phyloP scores from a whole-genome alignment of 2,329 filamentous ascomycete genomes.

The Aspergillus oerlinghausenensis region DNA sequence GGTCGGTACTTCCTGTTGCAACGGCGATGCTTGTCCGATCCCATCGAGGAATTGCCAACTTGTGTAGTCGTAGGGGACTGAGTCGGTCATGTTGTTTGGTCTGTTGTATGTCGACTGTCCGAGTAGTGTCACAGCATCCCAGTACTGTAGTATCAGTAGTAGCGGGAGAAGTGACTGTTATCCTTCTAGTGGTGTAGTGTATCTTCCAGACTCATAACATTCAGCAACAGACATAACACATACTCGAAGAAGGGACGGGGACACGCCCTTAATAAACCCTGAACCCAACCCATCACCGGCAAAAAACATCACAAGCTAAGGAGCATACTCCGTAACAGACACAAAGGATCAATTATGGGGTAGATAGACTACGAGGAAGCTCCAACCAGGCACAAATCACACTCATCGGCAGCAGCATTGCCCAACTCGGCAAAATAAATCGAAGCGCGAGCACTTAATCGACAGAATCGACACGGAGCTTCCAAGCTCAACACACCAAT shows the following conservation, averaged over 20 bases:
- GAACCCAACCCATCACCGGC: not conserved
- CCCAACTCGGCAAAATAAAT: slow-evolving; percentile 2
- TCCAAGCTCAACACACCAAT: not conserved
- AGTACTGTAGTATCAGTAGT: too few species aligned
- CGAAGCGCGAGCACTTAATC: not conserved
- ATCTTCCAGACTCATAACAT: not conserved
- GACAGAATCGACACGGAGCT: not conserved
- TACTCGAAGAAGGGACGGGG: not conserved
- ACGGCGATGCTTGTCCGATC: slow-evolving; percentile 3
- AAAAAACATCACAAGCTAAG: too few species aligned
- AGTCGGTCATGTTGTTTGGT: slow-evolving; percentile 6
- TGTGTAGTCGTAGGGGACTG: slow-evolving; percentile 3
- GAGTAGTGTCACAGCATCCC: not conserved
- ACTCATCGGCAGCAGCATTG: not conserved
- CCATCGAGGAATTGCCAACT: slow-evolving; percentile 10
- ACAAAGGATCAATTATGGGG: not conserved
- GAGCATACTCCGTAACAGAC: too few species aligned
- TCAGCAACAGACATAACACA: not conserved
- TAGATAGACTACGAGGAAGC: not conserved
- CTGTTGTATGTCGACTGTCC: not conserved
- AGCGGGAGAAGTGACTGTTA: too few species aligned
- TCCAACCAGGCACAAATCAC: not conserved
- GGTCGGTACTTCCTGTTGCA: not conserved
- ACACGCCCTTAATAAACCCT: not conserved
- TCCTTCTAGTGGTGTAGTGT: not conserved